Base-by-base conservation (phyloP, 1,284 basidiomycete genomes). In the Retiboletus flavoniger region DNA sequence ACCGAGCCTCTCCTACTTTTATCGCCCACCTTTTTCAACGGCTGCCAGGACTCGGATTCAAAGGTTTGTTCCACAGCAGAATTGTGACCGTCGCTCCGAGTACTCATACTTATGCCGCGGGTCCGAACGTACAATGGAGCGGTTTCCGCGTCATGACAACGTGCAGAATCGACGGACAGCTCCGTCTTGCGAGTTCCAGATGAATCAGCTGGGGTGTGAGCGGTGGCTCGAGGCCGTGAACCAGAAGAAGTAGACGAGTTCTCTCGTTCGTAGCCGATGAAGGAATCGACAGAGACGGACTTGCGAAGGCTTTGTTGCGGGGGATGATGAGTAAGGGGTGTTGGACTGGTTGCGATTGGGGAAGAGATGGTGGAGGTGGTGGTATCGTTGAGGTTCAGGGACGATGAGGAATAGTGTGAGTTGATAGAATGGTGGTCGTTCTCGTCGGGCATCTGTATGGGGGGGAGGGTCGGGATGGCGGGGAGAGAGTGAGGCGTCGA, bases 251-350 rank as follows among this genome's bases (percentile, higher is more conserved):
- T 63, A 47, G 73, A 59, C 38, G 69, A 57, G 38, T 59, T 55
- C 46, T 76, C 74, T 54, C 73, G 78, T 56, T 72, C 75, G 63
- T 77, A 74, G 42, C 72, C 73, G 46, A 81, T 78, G 67, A 89
- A 85, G 9, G 88, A 90, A 68, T 90, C 88, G 55, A 84, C 85
- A 24, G 88, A 90, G 56, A 87, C 70, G 24, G 87, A 87, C 72
- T 89, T 89, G 60, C 84, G 78, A 50, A 89, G 77, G 56, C 64
- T 72, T 48, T 61, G 66, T 38, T 68, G 70, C 14, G 46, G 50
- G n/a, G 53, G 36, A 5, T 45, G 51, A 58, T 62, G 66, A 50
- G 54, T 34, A 7, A 53, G 48, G 24, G 49, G 48, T 29, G 54
- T 7, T 42, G 38, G 48, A 26, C 41, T 48, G 35, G 42, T 38